Base-by-base conservation (phyloP, 345 rosid genomes). In the Conringia planisiliqua region DNA sequence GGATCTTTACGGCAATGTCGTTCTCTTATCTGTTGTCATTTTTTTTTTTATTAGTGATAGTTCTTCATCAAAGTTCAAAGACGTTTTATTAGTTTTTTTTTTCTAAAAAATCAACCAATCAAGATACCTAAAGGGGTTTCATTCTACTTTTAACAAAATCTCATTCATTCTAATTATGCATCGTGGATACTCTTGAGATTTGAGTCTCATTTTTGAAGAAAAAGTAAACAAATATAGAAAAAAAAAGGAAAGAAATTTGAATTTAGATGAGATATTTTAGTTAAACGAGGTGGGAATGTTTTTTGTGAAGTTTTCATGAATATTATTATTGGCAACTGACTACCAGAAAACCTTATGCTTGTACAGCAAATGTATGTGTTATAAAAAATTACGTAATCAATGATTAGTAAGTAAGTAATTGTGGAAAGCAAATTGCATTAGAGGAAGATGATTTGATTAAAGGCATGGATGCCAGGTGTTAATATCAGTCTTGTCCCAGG, bases 391-490 rank as follows among this genome's bases (percentile, higher is more conserved):
- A 42, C 18, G 54, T 43, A 62, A 62, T n/a, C 24, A 40, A 62
- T 51, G 62, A 72, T 61, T 62, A 48, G 61, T 0, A 14, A 16
- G 9, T 69, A 70, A 38, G 39, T 30, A 70, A 66, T 33, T 4
- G 20, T 33, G 0, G 3, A 18, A 46, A 7, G 18, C 44, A 66
- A 58, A 60, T 48, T n/a, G 59, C 9, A 71, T 24, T n/a, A n/a
- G n/a, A 6, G 36, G 30, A 51, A 8, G 0, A 33, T 47, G 8
- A 70, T 32, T 46, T 16, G 42, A 39, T 26, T 0, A 32, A 43
- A 32, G 26, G 47, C 13, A 52, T 52, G 43, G 30, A 61, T 18
- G 70, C 46, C 56, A 73, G 71, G 64, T 73, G 70, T 24, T 26
- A 2, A 5, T 7, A 7, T 54, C 44, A 62, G 76, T 40, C 62